These are phyloP conservation scores for Xerophyta viscosa DNA, from an alignment of 106 monocot genomes.

Conservation along the genomic window DNA sequence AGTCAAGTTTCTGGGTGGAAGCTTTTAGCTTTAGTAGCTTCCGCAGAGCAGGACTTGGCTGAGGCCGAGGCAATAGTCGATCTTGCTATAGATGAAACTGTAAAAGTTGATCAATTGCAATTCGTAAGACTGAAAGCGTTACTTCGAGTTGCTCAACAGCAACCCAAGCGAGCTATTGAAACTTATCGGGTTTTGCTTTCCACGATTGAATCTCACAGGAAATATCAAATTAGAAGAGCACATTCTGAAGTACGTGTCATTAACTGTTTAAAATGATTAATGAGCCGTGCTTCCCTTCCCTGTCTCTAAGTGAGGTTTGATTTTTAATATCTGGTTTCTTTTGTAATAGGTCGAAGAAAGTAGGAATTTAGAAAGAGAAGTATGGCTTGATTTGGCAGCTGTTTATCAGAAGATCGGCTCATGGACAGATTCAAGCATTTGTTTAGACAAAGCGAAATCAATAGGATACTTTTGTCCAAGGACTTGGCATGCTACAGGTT, in stretches of 20 bases:
- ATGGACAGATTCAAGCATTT: slow-evolving; percentile 48
- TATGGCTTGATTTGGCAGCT: slow-evolving; percentile 67
- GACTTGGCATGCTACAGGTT: slow-evolving; percentile 69
- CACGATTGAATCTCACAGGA: slow-evolving; percentile 30
- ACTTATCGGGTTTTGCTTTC: slow-evolving; percentile 60
- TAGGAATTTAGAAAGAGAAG: slow-evolving; percentile 47
- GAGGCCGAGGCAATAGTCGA: slow-evolving; percentile 65
- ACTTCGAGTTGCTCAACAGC: slow-evolving; percentile 46
- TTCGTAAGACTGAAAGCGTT: slow-evolving; percentile 54
- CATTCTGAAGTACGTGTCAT: slow-evolving; percentile 17
- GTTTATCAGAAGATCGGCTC: slow-evolving; percentile 54
- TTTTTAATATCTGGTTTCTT: not conserved
- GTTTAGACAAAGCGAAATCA: slow-evolving; percentile 60
- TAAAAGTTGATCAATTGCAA: slow-evolving; percentile 36
- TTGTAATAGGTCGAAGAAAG: slow-evolving; percentile 25
- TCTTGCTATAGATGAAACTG: slow-evolving; percentile 60
- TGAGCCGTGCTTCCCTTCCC: not conserved
- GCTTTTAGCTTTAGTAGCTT: slow-evolving; percentile 48
- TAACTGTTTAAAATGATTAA: not conserved
- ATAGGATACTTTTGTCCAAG: slow-evolving; percentile 36
- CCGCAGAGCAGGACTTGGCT: slow-evolving; percentile 43
- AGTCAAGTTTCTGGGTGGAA: slow-evolving; percentile 66
- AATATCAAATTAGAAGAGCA: slow-evolving; percentile 5
- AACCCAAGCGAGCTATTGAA: slow-evolving; percentile 54
- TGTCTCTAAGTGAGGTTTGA: not conserved